A percentile compares a stretch with the other conserved stretches of the same genome.
These are phyloP conservation scores for Syzygium aqueum DNA, from an alignment of 345 rosid species.

Conservation along the genomic window DNA sequence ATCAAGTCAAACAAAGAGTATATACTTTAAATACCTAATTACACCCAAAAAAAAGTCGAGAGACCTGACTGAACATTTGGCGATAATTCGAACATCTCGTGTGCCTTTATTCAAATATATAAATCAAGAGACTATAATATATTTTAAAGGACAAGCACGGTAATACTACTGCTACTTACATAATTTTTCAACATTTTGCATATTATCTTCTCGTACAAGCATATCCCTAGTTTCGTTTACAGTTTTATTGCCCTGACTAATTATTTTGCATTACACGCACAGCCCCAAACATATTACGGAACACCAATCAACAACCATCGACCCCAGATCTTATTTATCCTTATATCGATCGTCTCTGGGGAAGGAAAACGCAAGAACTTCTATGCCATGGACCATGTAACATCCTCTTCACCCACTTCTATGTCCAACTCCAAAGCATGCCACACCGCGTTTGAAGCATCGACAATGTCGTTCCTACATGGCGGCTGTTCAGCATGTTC, in stretches of 20 bases:
- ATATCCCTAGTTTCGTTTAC: background rate
- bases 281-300: background rate
- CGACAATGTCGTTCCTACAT: slow-evolving; percentile 22
- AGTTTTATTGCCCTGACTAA: background rate
- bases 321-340: background rate
- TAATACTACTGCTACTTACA: too few relatives aligned
- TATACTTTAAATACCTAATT: too few relatives aligned
- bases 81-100: background rate
- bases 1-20: too few relatives aligned
- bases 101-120: background rate
- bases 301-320: background rate
- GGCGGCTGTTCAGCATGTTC: slow-evolving; percentile 29
- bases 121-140: background rate
- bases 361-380: too few relatives aligned
- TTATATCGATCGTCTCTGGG: background rate
- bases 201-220: background rate
- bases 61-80: background rate
- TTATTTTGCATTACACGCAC: background rate
- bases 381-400: slow-evolving; percentile 32
- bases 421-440: slow-evolving; percentile 13
- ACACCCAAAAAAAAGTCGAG: too few relatives aligned
- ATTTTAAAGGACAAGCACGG: background rate
- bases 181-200: background rate
- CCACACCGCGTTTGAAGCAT: slow-evolving; percentile 34
- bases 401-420: slow-evolving; percentile 14